Base-by-base conservation (phyloP, 1,284 basidiomycete genomes). In the Melampsora occidentalis region DNA sequence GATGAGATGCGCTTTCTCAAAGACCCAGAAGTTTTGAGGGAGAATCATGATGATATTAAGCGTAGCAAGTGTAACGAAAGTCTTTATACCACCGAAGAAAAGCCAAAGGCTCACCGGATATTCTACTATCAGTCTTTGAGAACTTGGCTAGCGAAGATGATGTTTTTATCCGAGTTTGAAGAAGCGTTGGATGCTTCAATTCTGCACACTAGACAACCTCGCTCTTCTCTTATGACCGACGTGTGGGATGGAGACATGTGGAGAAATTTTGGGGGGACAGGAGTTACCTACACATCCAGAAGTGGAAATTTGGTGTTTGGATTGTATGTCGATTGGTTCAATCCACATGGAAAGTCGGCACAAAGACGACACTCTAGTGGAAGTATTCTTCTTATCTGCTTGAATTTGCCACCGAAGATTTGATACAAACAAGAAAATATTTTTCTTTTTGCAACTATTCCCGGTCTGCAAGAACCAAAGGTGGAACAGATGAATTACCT, bases 281-380 rank as follows among this genome's bases (percentile, higher is more conserved):
- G 39, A 22, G 31, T 2, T 1, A 25, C 39, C n/a, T 71, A 31
- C 25, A 64, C 70, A 31, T 31, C 25, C 0, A 63, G 4, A 20
- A 71, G 14, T 14, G 70, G 59, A n/a, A 69, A 69, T 53, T 49
- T 69, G n/a, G 48, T 69, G 1, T 69, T 69, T 53, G 59, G 68
- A 35, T 10, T 69, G n/a, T 35, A 69, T n/a, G 28, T 57, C 46
- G 46, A 68, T 42, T 68, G 66, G 66, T 68, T 68, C 46, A 68
- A 68, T 16, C 66, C 66, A 5, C 61, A 2, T 42, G 66, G 66
- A 5, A 22, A 31, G 18, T 48, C 20, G 25, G 14, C 49, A 28
- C 12, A 65, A 35, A 3, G 35, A 4, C 35, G 9, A 4, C 3
- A 4, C 35, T 53, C 51, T 53, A 25, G 25, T 3, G 66, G 66